phyloP scores from a whole-genome alignment of 208 protist species.

The Trypanosoma melophagium region DNA sequence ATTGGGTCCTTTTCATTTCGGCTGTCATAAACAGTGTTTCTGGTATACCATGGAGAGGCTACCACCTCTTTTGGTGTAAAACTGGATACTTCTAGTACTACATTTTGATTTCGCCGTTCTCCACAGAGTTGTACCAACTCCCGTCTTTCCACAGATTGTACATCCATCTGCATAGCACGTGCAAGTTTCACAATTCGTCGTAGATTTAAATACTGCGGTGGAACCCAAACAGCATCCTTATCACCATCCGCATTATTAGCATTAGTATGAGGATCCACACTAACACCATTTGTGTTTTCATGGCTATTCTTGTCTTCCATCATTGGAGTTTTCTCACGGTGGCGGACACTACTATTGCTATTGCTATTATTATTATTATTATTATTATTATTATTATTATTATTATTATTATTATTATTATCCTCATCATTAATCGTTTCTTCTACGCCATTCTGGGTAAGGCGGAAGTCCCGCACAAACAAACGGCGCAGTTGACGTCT shows the following conservation, averaged over 20 bases:
- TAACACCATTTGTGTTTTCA: no score
- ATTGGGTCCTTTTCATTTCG: not conserved
- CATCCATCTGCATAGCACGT: conserved; percentile 44
- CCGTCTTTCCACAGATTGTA: conserved; percentile 54
- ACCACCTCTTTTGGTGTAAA: conserved; percentile 37
- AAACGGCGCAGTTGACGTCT: conserved; percentile 33
- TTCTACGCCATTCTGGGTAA: conserved; percentile 5
- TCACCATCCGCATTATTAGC: not conserved
- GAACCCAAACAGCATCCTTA: conserved; percentile 30
- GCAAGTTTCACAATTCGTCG: conserved; percentile 64
- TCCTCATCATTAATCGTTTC: no score
- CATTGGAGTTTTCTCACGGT: not conserved
- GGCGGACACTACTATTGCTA: not conserved
- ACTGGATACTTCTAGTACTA: conserved; percentile 64
- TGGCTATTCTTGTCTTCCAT: not conserved
- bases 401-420: not conserved
- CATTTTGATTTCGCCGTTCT: conserved; percentile 79
- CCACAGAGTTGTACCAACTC: conserved; percentile 78
- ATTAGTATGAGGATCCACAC: not conserved
- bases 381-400: not conserved
- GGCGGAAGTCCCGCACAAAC: conserved; percentile 72
- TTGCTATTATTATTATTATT: not conserved
- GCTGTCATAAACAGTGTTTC: not conserved
- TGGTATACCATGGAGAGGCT: conserved; percentile 13
- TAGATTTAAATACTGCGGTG: conserved; percentile 50